These are phyloP conservation scores for Gremmenia infestans DNA, from an alignment of 2,329 filamentous ascomycete genomes.

Conservation along the genomic window DNA sequence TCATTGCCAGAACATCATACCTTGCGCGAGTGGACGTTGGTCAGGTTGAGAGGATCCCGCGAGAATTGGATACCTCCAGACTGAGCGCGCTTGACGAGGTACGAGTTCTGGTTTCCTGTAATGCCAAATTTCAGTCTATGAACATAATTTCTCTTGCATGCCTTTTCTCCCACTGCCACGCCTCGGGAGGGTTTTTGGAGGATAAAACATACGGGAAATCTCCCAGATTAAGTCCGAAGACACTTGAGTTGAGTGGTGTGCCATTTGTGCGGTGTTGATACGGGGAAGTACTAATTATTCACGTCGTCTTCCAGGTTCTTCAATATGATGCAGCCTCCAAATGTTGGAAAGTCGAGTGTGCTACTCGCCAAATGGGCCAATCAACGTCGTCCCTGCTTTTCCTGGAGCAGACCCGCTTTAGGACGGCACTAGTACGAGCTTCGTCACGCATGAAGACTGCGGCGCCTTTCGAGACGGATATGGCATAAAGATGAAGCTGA, in stretches of 20 bases:
- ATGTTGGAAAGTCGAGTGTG: constrained; percentile 8
- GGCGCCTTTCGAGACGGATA: too few relatives aligned
- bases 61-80: constrained; percentile 85
- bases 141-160: constrained; percentile 3
- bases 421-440: not conserved
- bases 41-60: constrained; percentile 87
- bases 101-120: constrained; percentile 81
- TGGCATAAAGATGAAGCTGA: too few relatives aligned
- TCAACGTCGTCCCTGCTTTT: constrained; percentile 6
- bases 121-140: constrained; percentile 14
- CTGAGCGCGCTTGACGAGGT: constrained; percentile 82
- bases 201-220: constrained; percentile 73
- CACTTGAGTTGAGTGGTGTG: constrained; percentile 64
- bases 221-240: constrained; percentile 93
- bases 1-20: constrained; percentile 41
- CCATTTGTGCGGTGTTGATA: constrained; percentile 26
- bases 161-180: not conserved
- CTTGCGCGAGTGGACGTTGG: constrained; percentile 89
- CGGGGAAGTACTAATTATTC: constrained; percentile 10
- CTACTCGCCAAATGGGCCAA: constrained; percentile 6
- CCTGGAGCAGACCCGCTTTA: not conserved
- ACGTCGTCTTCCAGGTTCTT: constrained; percentile 1
- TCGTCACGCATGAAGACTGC: not conserved
- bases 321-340: constrained; percentile 3
- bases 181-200: constrained; percentile 5